phyloP scores from a whole-genome alignment of 768 basidiomycete genomes.

The Lentinula edodes region DNA sequence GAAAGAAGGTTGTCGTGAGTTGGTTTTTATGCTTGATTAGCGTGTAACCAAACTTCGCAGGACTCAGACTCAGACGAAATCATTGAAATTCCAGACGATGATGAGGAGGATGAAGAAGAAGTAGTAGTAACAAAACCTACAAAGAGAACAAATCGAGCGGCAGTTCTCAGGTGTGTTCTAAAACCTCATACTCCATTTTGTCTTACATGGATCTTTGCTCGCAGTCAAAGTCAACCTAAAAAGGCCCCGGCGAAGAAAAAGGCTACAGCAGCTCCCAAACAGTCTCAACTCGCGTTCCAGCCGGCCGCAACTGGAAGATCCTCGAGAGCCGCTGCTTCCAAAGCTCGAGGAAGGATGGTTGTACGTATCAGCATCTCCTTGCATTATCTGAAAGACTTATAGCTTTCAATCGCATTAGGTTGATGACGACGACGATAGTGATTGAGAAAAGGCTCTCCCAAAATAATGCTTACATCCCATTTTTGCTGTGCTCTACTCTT shows the following conservation, averaged over 20 bases:
- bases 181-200: not conserved
- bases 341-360: constrained; percentile 59
- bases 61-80: constrained; percentile 46
- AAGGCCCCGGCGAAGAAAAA: constrained; percentile 50
- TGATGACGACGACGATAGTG: constrained; percentile 23
- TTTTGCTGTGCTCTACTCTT: not conserved
- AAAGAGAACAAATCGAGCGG: constrained; percentile 60
- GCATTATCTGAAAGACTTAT: not conserved
- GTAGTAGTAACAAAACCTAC: constrained; percentile 35
- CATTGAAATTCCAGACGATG: constrained; percentile 52
- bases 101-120: constrained; percentile 40
- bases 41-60: constrained; percentile 17
- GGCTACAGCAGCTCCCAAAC: constrained; percentile 33
- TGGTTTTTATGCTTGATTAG: not conserved
- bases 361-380: constrained; percentile 21
- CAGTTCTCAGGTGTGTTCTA: constrained; percentile 53
- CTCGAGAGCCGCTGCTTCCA: constrained; percentile 64
- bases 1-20: constrained; percentile 43
- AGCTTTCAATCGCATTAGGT: not conserved
- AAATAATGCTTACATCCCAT: not conserved
- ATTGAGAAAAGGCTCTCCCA: not conserved
- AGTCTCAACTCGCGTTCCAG: constrained; percentile 58
- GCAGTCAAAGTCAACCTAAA: constrained; percentile 34
- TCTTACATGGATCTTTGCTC: not conserved
- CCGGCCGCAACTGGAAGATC: constrained; percentile 46